phyloP scores from a whole-genome alignment of 495 filamentous ascomycete species.

The Talaromyces ruber region DNA sequence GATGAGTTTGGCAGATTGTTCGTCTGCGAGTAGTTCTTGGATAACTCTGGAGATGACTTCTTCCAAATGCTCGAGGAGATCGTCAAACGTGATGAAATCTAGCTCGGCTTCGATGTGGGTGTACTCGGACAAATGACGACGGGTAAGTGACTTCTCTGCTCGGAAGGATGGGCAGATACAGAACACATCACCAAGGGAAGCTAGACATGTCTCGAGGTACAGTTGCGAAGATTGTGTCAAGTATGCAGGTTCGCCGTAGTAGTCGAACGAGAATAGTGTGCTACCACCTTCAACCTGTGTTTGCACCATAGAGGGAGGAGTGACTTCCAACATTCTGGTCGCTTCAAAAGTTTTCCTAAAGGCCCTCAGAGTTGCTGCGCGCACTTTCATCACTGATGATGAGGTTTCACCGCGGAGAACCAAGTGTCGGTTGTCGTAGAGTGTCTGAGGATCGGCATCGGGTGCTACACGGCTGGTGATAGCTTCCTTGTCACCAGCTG shows the following conservation, averaged over 20 bases:
- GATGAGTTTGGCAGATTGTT: constrained; percentile 57
- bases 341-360: constrained; percentile 79
- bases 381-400: constrained; percentile 85
- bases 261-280: constrained; percentile 89
- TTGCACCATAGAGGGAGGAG: constrained; percentile 94
- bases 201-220: constrained; percentile 93
- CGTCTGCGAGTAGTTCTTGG: constrained; percentile 63
- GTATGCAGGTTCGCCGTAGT: constrained; percentile 91
- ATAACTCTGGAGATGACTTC: constrained; percentile 82
- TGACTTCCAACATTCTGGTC: constrained; percentile 71
- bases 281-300: constrained; percentile 95
- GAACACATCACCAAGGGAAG: constrained; percentile 87
- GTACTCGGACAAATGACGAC: constrained; percentile 92
- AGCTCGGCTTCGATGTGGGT: constrained; percentile 96
- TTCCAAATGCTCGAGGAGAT: constrained; percentile 88
- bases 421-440: constrained; percentile 84
- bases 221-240: constrained; percentile 96
- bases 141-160: constrained; percentile 89
- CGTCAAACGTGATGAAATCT: constrained; percentile 90
- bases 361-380: constrained; percentile 71
- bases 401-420: constrained; percentile 83
- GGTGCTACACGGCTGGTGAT: constrained; percentile 85
- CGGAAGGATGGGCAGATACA: constrained; percentile 98
- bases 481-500: constrained; percentile 83
- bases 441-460: constrained; percentile 71